Conservation (phyloP, 192 early-diverging fungal species). For the Mortierella alpina region DNA sequence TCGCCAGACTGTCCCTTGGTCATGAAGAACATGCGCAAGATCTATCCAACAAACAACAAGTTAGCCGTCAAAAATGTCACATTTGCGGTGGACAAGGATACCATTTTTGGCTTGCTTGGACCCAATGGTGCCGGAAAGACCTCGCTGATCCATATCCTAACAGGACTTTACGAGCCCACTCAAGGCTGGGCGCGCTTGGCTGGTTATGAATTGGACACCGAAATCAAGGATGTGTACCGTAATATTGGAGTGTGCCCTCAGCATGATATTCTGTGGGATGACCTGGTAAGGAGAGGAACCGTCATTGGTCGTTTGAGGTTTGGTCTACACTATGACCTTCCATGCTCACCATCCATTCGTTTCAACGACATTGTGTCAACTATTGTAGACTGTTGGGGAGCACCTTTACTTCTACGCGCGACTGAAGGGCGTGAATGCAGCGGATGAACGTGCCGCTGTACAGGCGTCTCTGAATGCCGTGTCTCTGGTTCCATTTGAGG, state of each 20-base stretch:
- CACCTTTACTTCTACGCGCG: slow-evolving; percentile 80
- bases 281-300: slow-evolving; percentile 43
- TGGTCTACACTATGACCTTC: too few species aligned
- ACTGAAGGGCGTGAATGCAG: slow-evolving; percentile 69
- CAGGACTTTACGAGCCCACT: slow-evolving; percentile 70
- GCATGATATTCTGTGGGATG: slow-evolving; percentile 80
- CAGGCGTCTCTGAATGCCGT: slow-evolving; percentile 60
- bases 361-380: background rate
- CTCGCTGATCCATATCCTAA: slow-evolving; percentile 77
- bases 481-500: slow-evolving; percentile 63
- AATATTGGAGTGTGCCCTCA: slow-evolving; percentile 82
- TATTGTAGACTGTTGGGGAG: slow-evolving; percentile 66
- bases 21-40: slow-evolving; percentile 66
- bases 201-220: slow-evolving; percentile 63
- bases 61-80: slow-evolving; percentile 76
- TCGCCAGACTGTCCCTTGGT: slow-evolving; percentile 61
- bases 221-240: slow-evolving; percentile 66
- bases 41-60: slow-evolving; percentile 65
- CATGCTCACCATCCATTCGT: too few species aligned
- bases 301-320: background rate
- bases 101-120: slow-evolving; percentile 77
- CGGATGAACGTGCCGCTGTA: slow-evolving; percentile 60
- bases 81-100: slow-evolving; percentile 67
- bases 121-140: slow-evolving; percentile 81
- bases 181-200: slow-evolving; percentile 67